These are phyloP conservation scores for Colletotrichum sp. DNA, from an alignment of 2,329 filamentous ascomycete genomes.

Conservation along the genomic window DNA sequence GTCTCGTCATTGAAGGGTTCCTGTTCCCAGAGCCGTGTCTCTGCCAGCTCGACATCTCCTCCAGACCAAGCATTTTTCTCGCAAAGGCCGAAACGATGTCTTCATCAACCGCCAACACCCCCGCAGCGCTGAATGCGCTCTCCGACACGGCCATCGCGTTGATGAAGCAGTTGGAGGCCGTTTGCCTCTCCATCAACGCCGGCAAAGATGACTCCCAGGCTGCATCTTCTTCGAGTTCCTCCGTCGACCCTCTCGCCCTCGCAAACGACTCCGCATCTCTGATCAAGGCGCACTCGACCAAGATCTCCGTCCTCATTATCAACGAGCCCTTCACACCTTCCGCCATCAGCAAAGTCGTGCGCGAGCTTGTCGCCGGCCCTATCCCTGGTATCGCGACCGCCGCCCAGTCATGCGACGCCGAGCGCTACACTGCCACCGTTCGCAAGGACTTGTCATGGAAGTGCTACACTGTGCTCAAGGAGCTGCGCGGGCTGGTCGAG, in stretches of 20 bases:
- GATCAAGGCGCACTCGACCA: slow-evolving; percentile 83
- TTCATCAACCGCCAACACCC: slow-evolving; percentile 25
- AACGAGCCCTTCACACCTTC: slow-evolving; percentile 86
- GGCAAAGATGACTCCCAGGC: slow-evolving; percentile 22
- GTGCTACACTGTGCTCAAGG: slow-evolving; percentile 64
- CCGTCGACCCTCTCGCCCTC: slow-evolving; percentile 68
- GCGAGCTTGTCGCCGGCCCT: slow-evolving; percentile 74
- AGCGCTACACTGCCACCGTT: slow-evolving; percentile 67
- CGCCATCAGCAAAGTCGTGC: slow-evolving; percentile 73
- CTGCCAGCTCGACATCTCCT: background rate
- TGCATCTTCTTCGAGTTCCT: slow-evolving; percentile 18
- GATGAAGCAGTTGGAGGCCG: slow-evolving; percentile 46
- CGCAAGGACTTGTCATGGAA: slow-evolving; percentile 67
- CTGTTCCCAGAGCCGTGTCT: background rate
- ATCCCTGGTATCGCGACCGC: slow-evolving; percentile 77
- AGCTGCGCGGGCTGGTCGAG: slow-evolving; percentile 65
- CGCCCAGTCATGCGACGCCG: slow-evolving; percentile 67
- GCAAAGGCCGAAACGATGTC: background rate
- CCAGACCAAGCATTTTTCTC: background rate
- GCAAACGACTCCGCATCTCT: slow-evolving; percentile 75
- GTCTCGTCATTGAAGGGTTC: background rate
- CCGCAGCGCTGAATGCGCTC: slow-evolving; percentile 43
- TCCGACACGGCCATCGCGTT: slow-evolving; percentile 42
- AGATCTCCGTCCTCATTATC: slow-evolving; percentile 84
- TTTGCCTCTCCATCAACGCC: slow-evolving; percentile 44